Base-by-base conservation (phyloP, 345 rosid species). In the Citrus unshiu region DNA sequence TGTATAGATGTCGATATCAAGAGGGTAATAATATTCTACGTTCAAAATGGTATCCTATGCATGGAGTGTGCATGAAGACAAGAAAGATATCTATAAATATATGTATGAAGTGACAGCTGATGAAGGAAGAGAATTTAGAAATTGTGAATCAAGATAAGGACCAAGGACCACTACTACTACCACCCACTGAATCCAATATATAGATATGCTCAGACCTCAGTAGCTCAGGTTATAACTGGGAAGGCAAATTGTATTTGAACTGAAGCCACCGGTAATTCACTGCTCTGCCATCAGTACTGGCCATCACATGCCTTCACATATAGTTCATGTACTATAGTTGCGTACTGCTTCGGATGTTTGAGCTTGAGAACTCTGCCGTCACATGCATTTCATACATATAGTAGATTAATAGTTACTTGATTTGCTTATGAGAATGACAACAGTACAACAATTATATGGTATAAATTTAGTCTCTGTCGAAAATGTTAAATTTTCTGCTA, bases 11-110 rank as follows among this genome's bases (percentile, higher is more conserved):
- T 68, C 73, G 18, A 27, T 63, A 37, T 80, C 77, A 63, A 62
- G 43, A 57, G 64, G 43, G 25, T 46, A 81, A 83, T 68, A 66
- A 79, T 77, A 77, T 68, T 70, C 32, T 71, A 37, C 35, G 60
- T 77, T 54, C 56, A 46, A 77, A 81, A 80, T 37, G 84, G 89
- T 67, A 86, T 86, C 89, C 89, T 18, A 86, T 83, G 89, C 82
- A 27, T 37, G 66, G 3, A 71, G 62, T 35, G 10, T n/a, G 51
- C 60, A 74, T 63, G 68, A 74, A 72, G 83, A 83, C 86, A 86
- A 83, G 32, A 14, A 29, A 68, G 46, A 61, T 43, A 39, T 39
- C 43, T 39, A 39, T 2, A 39, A 7, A 39, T 39, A 39, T 39
- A 79, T 63, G 32, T 35, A 2, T 34, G 82, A 81, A 29, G 9